Conservation (phyloP, 169 alveolate species). For the Cryptosporidium viatorum region DNA sequence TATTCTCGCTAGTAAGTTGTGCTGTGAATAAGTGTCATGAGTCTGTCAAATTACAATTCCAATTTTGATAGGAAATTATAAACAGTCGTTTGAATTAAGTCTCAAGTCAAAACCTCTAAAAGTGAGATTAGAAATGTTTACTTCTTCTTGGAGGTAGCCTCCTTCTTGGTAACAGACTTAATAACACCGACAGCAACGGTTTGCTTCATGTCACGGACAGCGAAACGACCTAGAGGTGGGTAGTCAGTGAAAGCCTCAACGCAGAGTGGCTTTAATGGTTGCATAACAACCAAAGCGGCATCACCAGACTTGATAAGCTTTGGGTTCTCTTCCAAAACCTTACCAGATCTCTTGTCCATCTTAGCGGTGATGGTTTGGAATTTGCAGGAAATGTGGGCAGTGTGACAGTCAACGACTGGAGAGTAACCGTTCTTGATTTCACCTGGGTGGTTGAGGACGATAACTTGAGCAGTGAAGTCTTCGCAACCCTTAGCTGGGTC, state of each 20-base stretch:
- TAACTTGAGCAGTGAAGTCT: constrained; percentile 95
- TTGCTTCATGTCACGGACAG: constrained; percentile 98
- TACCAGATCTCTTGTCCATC: constrained; percentile 97
- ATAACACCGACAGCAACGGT: constrained; percentile 99
- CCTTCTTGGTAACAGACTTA: constrained; percentile 96
- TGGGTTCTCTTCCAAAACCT: constrained; percentile 95
- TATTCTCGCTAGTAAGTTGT: neutral
- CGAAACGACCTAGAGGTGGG: constrained; percentile 99
- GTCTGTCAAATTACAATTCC: neutral
- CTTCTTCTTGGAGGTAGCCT: constrained; percentile 85
- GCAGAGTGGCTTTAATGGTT: constrained; percentile 96
- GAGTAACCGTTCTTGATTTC: constrained; percentile 96
- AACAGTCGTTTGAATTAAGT: constrained; percentile 2
- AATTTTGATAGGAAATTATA: neutral
- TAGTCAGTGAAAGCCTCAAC: constrained; percentile 96
- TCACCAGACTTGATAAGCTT: constrained; percentile 95
- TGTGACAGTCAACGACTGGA: constrained; percentile 98
- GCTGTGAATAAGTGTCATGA: neutral
- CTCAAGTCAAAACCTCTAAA: neutral
- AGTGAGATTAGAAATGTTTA: neutral
- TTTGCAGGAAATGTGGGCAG: constrained; percentile 98
- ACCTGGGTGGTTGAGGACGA: constrained; percentile 97
- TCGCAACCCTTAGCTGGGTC: constrained; percentile 97
- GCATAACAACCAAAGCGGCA: constrained; percentile 94
- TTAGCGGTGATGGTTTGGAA: constrained; percentile 91